Base-by-base conservation (phyloP, 805 yeast species). In the Hemisphaericaspora nanyangensis region DNA sequence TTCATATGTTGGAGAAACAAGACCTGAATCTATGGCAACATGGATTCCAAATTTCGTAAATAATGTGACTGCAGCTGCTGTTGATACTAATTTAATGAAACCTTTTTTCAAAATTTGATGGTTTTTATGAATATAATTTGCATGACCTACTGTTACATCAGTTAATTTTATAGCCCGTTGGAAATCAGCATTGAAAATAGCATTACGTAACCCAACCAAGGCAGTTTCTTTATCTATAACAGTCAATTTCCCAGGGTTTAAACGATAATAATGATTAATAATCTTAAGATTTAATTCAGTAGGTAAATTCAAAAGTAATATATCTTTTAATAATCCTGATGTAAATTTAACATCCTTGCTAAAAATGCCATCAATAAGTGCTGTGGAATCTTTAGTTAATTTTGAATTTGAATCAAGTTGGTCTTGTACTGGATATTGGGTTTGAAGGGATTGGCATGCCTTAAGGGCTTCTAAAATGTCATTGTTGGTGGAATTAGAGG, bases 201-300 rank as follows among this genome's bases (percentile, higher is more conserved):
- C 66, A 30, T 70, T 56, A 15, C 90, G 56, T 44, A 84, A 75
- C 3, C 89, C 85, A n/a, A 83, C 72, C 63, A 80, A 65, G 3
- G 82, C 79, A 1, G 61, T 52, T 0, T 58, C 54, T 35, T 60
- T 57, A 7, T 61, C 63, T 7, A 79, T 64, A 27, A 39, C 38
- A 1, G 39, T 41, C 7, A 43, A 33, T 3, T 43, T 46, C 2
- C 31, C 29, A 1, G 68, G 64, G 20, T 60, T 52, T 13, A 55
- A 49, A 32, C 48, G 31, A 33, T 57, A 57, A 43, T 47, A 65
- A n/a, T 43, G 27, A 36, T 50, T 46, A 12, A 65, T 55, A 20
- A 65, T 44, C 8, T 48, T 41, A n/a, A 66, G 45, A 37, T 59
- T 61, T 13, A 60, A 54, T 3, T 40, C 25, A 6, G 59, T 46